Evolutionary conservation across 208 protist genomes (phyloP), one percentile per base, ranked within the genome.

Genomic region (Acanthamoeba quina): DNA sequence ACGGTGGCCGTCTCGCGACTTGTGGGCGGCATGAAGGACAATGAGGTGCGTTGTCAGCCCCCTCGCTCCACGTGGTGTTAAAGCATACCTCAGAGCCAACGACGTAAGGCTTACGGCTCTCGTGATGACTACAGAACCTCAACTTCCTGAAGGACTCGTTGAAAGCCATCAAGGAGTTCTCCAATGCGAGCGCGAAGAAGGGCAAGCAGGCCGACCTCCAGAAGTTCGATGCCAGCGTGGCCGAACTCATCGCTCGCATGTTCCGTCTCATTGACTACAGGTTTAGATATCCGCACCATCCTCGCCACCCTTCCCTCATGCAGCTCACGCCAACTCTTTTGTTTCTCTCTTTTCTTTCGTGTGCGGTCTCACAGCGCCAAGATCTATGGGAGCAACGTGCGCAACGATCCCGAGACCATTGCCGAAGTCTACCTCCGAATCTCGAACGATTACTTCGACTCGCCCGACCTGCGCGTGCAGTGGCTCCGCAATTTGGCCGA

Each of bases 361-460:
- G 17, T 56, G 19, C 21, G 21, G 5, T 62, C 56, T 24, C 56
- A 19, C 68, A 86, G 76, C 21, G 76, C 47, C 19, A 86, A 86
- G 76, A 86, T 86, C 21, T n/a, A n/a, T 26, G 76, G 34, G 41
- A 86, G 34, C 76, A 86, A 47, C 26, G 56, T 31, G n/a, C 56
- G 56, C 56, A 94, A 94, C 37, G 96, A 96, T 60, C 96, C 95
- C n/a, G 96, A 96, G 47, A 96, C 76, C 47, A 96, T 90, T 37
- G 95, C 78, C 31, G 96, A 96, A 34, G 44, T 96, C 24, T 96
- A 95, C 49, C 91, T 95, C 44, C 34, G 94, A 0, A 56, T 96
- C 24, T 95, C 96, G 0, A 76, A 94, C 31, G 95, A 94, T 5
- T 96, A 96, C 60, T 74, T 94, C 15, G 95, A 95, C 64, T 68